Evolutionary conservation across 805 yeast species (phyloP).

Genomic region (Suhomyces pyralidae): DNA sequence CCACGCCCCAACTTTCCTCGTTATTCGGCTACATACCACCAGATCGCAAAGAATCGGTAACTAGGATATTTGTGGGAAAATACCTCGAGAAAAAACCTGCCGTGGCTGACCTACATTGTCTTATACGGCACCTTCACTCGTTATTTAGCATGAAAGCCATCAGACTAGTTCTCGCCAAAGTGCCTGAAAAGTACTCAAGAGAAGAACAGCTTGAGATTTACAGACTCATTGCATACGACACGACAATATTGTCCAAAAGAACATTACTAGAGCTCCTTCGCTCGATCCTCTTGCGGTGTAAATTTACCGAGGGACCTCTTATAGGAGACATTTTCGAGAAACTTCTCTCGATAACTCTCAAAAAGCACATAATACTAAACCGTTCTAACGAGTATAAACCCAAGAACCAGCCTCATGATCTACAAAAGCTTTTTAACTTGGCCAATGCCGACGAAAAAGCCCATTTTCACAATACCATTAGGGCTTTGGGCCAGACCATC

Average conservation of each 20-base stretch:
- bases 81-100: not conserved
- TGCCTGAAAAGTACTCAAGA: not conserved
- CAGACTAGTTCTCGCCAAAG: not conserved
- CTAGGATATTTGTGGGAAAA: not conserved
- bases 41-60: not conserved
- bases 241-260: conserved; percentile 3
- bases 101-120: not conserved
- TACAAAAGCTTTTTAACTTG: conserved; percentile 11
- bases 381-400: not conserved
- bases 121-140: not conserved
- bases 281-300: conserved; percentile 10
- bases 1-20: not conserved
- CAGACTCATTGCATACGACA: not conserved
- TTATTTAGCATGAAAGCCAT: not conserved
- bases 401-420: conserved; percentile 7
- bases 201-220: conserved; percentile 1
- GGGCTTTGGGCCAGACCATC: conserved; percentile 29
- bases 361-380: conserved; percentile 4
- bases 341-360: conserved; percentile 12
- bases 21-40: not conserved
- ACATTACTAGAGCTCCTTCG: conserved; percentile 9
- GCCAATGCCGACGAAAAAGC: conserved; percentile 18
- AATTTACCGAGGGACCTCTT: conserved; percentile 7
- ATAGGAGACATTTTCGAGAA: conserved; percentile 11
- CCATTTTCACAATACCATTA: conserved; percentile 22